Percentiles rank a stretch among this genome's conserved stretches.
Evolutionary conservation across 2,329 filamentous ascomycete genomes (phyloP).

Genomic region (Sclerotinia minor): DNA sequence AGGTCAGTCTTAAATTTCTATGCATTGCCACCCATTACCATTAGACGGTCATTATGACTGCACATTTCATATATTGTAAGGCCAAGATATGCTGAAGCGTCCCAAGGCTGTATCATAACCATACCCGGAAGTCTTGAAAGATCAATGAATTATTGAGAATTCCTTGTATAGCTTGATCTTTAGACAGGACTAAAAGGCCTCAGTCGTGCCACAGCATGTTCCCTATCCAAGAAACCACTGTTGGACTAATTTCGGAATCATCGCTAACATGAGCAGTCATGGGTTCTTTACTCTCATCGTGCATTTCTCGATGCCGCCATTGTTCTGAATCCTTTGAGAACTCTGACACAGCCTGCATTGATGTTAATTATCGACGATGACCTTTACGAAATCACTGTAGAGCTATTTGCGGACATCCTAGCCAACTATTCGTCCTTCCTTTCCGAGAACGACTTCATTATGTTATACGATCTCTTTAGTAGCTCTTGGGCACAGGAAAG

Average conservation of each 20-base stretch:
- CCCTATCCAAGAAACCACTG: background rate
- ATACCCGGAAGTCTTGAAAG: background rate
- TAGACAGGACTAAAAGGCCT: background rate
- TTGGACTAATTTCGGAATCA: background rate
- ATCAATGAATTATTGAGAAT: background rate
- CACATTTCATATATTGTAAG: background rate
- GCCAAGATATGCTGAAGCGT: conserved; percentile 9
- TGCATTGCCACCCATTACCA: background rate
- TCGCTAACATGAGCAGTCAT: conserved; percentile 53
- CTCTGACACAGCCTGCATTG: conserved; percentile 60
- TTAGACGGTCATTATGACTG: background rate
- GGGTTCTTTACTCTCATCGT: conserved; percentile 72
- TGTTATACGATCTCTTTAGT: conserved; percentile 60
- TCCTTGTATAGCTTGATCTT: background rate
- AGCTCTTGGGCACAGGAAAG: conserved; percentile 59
- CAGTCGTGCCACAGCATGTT: background rate
- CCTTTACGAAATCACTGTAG: conserved; percentile 60
- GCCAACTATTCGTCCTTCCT: conserved; percentile 66
- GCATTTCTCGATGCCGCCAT: conserved; percentile 58
- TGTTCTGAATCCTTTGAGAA: conserved; percentile 59
- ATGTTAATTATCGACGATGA: conserved; percentile 59
- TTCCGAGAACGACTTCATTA: conserved; percentile 55
- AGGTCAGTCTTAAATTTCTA: conserved; percentile 47
- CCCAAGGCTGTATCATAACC: background rate
- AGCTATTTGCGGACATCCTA: conserved; percentile 65